Evolutionary conservation across 805 yeast genomes (phyloP), one percentile per base, ranked within the genome.

Genomic region (Hanseniaspora jakobsenii): DNA sequence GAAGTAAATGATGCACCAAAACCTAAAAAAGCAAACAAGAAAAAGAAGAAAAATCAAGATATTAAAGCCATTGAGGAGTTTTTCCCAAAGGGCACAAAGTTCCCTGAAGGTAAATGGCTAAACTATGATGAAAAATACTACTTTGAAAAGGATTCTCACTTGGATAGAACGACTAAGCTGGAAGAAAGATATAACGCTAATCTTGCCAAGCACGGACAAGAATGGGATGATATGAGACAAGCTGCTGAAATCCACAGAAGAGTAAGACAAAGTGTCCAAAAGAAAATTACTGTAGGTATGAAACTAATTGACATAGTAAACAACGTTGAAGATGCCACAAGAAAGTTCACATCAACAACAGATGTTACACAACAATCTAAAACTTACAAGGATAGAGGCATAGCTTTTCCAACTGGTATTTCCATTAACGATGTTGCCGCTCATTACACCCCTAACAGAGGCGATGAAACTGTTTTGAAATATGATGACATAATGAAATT

Each of bases 401-500:
- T 87, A 55, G 99, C 97, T 5, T 91, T 91, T 71, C 99, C 99
- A 40, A 86, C 96, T n/a, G 99, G 99, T 48, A 72, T 91, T 31
- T 84, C 95, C 1, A 63, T 89, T 51, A 91, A 91, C 64, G 82
- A 86, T 58, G 79, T 85, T 58, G 99, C 99, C 21, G 98, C 98
- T 0, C 99, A 91, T 61, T 91, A 86, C 64, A 89, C 97, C 0
- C 98, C 98, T 12, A 91, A 91, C 64, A 80, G 89, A 4, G 95
- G 95, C 10, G 98, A 91, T 61, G 84, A 77, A 55, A 72, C 83
- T 6, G 81, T 81, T 2, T 66, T 91, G 52, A 67, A 72, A 49
- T 75, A 85, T 55, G 94, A 84, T 49, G 98, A 91, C 61, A 95
- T 91, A 37, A 76, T 91, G 84, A 91, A 91, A 66, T 89, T 91